Base-by-base conservation (phyloP, 345 rosid genomes). In the Euclidium syriacum region DNA sequence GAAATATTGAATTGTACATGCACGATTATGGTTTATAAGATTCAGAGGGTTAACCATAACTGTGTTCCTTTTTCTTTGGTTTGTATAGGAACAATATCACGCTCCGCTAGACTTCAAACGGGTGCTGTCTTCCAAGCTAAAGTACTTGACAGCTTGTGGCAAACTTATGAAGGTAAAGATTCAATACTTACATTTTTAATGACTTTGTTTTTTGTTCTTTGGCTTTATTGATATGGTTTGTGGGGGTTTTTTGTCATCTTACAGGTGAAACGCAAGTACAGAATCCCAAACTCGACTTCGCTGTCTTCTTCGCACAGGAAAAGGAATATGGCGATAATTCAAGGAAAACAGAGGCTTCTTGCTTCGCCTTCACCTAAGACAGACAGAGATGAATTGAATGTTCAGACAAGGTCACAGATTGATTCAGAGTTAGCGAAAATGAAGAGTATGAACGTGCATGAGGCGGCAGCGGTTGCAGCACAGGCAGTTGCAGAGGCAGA, bases 401-500 rank as follows among this genome's bases (percentile, higher is more conserved):
- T 77, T 52, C 83, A 71, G 55, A 78, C 95, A 30, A 85, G 67
- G 76, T 62, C 91, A 42, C 87, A 90, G 79, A 63, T 95, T 60
- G 99, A 90, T 63, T 19, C 76, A 73, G 99, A 95, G 72, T 51
- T 95, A 38, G 85, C 89, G 29, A 82, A 75, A 74, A 90, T 95
- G 89, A 84, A 85, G 78, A 80, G 65, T 47, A 79, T 90, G 97
- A 84, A 83, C 43, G 80, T 90, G 7, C 77, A 79, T 54, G 97
- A 90, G 78, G 99, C 97, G 9, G 89, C 87, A 47, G 82, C 72
- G 3, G 89, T 87, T 47, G 99, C 99, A 35, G 95, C 90, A 55
- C 83, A 68, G 67, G 96, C 96, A 52, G 99, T 95, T 71, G 86
- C 85, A 23, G 87, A 89, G 76, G 97, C 99, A 47, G 99, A 90